Evolutionary conservation across 495 filamentous ascomycete species (phyloP).

Genomic region (Clavariopsis aquatica): DNA sequence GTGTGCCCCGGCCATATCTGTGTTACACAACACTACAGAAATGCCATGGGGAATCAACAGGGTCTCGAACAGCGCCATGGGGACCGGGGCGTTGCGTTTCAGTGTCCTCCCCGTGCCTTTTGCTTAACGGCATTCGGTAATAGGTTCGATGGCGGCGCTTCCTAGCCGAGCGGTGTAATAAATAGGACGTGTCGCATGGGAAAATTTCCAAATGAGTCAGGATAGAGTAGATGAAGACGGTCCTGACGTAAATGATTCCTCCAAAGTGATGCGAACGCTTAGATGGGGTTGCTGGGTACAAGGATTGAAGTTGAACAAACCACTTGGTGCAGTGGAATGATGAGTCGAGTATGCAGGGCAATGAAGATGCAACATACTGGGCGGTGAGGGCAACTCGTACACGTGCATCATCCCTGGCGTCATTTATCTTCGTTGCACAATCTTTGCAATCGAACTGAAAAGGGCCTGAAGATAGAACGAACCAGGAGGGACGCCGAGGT

Average conservation of each 20-base stretch:
- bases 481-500: neutral
- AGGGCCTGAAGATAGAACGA: neutral
- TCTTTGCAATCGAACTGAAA: neutral
- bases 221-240: neutral
- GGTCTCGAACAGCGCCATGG: conserved; percentile 10
- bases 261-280: neutral
- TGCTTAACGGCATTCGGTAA: conserved; percentile 7
- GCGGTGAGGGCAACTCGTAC: neutral
- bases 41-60: neutral
- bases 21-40: conserved; percentile 6
- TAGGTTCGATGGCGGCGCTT: conserved; percentile 1
- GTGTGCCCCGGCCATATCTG: neutral
- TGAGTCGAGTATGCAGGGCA: conserved; percentile 25
- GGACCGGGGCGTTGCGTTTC: neutral
- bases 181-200: conserved; percentile 2
- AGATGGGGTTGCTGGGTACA: neutral
- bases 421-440: neutral
- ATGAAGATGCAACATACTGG: conserved; percentile 9
- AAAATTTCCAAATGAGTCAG: conserved; percentile 3
- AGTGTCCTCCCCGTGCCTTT: neutral
- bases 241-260: conserved; percentile 20
- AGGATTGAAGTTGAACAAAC: neutral
- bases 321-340: neutral
- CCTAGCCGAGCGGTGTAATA: conserved; percentile 21
- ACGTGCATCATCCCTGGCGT: neutral